Evolutionary conservation across 2,329 filamentous ascomycete genomes (phyloP).

Genomic region (Colletotrichum navitas): DNA sequence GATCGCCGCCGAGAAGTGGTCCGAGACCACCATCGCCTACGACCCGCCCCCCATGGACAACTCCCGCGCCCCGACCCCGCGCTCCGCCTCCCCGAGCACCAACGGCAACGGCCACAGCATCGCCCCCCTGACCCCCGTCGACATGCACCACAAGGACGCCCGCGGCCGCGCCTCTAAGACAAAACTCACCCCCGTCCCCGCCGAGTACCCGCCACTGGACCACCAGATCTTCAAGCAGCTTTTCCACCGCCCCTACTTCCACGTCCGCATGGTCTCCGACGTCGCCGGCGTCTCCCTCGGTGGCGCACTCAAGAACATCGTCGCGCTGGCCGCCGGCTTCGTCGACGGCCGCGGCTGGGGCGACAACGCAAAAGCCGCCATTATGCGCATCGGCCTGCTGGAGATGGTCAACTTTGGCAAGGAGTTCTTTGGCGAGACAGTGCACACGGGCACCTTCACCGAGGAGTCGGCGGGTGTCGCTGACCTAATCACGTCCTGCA

Average conservation of each 20-base stretch:
- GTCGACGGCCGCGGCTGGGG: slow-evolving; percentile 97
- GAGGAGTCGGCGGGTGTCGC: slow-evolving; percentile 96
- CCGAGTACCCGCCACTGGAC: slow-evolving; percentile 87
- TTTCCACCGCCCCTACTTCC: slow-evolving; percentile 98
- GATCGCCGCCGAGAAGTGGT: slow-evolving; percentile 96
- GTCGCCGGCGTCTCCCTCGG: slow-evolving; percentile 97
- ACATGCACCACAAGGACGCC: slow-evolving; percentile 76
- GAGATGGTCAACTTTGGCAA: slow-evolving; percentile 98
- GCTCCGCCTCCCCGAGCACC: slow-evolving; percentile 61
- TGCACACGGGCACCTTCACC: slow-evolving; percentile 90
- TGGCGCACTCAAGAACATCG: slow-evolving; percentile 96
- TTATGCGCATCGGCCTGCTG: slow-evolving; percentile 95
- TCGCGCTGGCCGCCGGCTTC: slow-evolving; percentile 93
- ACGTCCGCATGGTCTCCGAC: slow-evolving; percentile 92
- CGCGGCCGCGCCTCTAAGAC: slow-evolving; percentile 76
- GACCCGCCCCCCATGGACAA: slow-evolving; percentile 88
- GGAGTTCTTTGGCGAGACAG: slow-evolving; percentile 88
- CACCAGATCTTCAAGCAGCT: slow-evolving; percentile 85
- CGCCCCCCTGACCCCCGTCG: slow-evolving; percentile 56
- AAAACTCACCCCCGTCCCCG: slow-evolving; percentile 80
- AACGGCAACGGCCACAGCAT: slow-evolving; percentile 56
- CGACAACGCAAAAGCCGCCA: slow-evolving; percentile 97
- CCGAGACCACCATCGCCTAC: slow-evolving; percentile 96
- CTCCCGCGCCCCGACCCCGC: slow-evolving; percentile 78
- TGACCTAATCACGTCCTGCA: slow-evolving; percentile 94